phyloP scores from a whole-genome alignment of 441 rosid genomes.

The Corymbia citriodora region DNA sequence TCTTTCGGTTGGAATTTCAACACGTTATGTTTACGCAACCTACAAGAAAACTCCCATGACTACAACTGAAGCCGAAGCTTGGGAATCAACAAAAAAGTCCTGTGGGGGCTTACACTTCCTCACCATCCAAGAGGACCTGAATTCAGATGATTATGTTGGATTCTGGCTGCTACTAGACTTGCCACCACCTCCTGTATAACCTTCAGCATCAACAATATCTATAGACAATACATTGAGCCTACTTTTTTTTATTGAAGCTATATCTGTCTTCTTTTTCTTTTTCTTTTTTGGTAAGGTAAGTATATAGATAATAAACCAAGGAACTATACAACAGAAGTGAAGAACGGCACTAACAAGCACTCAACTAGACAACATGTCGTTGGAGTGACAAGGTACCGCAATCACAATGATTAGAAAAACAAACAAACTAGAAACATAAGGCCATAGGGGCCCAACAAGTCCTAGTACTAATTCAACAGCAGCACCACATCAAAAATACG shows the following conservation, averaged over 20 bases:
- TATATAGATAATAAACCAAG: too few species aligned
- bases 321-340: too few species aligned
- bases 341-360: too few species aligned
- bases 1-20: slow-evolving; percentile 23
- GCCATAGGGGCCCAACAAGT: too few species aligned
- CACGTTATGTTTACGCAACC: slow-evolving; percentile 69
- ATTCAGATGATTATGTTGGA: slow-evolving; percentile 89
- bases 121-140: slow-evolving; percentile 81
- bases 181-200: slow-evolving; percentile 80
- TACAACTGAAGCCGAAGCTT: slow-evolving; percentile 88
- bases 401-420: too few species aligned
- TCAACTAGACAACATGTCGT: too few species aligned
- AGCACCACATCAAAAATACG: too few species aligned
- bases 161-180: slow-evolving; percentile 90
- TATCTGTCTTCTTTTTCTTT: background rate
- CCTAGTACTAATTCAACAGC: too few species aligned
- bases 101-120: slow-evolving; percentile 89
- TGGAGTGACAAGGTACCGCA: too few species aligned
- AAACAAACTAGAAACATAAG: too few species aligned
- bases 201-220: background rate
- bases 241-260: background rate
- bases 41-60: slow-evolving; percentile 59
- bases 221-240: background rate
- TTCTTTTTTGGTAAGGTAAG: too few species aligned
- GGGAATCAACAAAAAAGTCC: slow-evolving; percentile 88